Evolutionary conservation across 2,329 filamentous ascomycete species (phyloP).

Genomic region (Bipolaris oryzae): DNA sequence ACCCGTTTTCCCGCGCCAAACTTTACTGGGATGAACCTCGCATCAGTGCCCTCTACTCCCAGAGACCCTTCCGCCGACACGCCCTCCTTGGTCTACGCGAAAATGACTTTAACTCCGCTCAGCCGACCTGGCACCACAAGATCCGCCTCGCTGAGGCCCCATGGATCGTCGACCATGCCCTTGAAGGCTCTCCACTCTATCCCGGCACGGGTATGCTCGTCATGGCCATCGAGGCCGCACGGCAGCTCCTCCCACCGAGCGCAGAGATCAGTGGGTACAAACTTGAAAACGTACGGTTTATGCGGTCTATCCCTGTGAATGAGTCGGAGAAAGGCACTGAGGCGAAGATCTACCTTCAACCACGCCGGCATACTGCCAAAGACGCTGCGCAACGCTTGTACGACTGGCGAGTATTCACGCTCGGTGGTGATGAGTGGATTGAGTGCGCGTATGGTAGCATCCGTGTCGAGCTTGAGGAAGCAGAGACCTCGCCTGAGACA

Average conservation of each 20-base stretch:
- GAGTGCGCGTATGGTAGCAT: constrained; percentile 14
- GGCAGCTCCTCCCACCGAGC: constrained; percentile 15
- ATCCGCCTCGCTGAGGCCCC: constrained; percentile 50
- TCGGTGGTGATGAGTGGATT: constrained; percentile 10
- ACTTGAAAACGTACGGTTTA: constrained; percentile 13
- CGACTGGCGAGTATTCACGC: constrained; percentile 13
- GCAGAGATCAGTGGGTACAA: constrained; percentile 12
- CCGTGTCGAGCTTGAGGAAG: constrained; percentile 13
- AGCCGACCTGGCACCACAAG: constrained; percentile 54
- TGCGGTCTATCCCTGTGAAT: constrained; percentile 16
- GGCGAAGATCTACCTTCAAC: constrained; percentile 10
- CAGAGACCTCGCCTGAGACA: constrained; percentile 3
- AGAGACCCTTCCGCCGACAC: constrained; percentile 28
- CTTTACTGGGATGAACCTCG: constrained; percentile 28
- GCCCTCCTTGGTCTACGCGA: constrained; percentile 23
- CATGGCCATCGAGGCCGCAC: constrained; percentile 43
- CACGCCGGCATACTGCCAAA: constrained; percentile 13
- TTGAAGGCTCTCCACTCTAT: constrained; percentile 37
- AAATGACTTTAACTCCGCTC: constrained; percentile 23
- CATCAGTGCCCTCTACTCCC: constrained; percentile 5
- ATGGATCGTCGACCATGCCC: constrained; percentile 57
- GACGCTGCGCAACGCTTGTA: constrained; percentile 12
- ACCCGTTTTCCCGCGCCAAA: constrained; percentile 38
- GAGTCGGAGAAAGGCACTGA: constrained; percentile 12
- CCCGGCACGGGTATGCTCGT: constrained; percentile 44